Base-by-base conservation (phyloP, 2,329 filamentous ascomycete genomes). In the Pseudogymnoascus sp. region DNA sequence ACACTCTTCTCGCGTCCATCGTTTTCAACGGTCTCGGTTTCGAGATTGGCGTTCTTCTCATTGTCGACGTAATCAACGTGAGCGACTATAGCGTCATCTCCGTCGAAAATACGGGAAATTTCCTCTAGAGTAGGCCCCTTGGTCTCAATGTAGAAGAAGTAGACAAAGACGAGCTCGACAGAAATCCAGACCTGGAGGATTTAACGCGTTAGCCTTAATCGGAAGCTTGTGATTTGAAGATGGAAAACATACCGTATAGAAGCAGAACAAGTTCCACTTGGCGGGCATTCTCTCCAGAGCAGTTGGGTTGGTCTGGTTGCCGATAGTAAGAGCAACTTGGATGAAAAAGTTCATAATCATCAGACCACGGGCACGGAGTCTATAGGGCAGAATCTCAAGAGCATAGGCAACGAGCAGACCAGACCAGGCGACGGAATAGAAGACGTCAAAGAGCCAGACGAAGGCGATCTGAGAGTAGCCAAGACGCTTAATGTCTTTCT, bases 211-310 rank as follows among this genome's bases (percentile, higher is more conserved):
- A 70, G 67, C 18, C 54, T 18, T 22, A 5, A 58, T 14, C 20
- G 37, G 7, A 14, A 33, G 61, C 5, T 28, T 16, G 18, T 9
- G 11, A 6, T 3, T 22, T 0, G 18, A 50, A 30, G 35, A 25
- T 11, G 39, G 20, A 60, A 12, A 12, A 74, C 73, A 73, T 73
- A 78, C 76, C 20, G 82, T 83, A 72, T 87, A 87, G 74, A 86
- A 85, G 57, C 86, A 76, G 77, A 85, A 86, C 61, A 87, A 82
- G 72, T 86, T 80, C 82, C 84, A 87, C 72, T 86, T 80, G 59
- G 77, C 73, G n/a, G 81, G 80, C 54, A 87, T 73, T 60, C 79
- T 77, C 58, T 82, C 75, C 80, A 85, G 86, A 6, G 84, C 85
- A 61, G 85, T 75, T 68, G 82, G 82, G 75, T 88, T 87, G 68